phyloP scores from a whole-genome alignment of 306 rosid species.

The Prunus salicina region DNA sequence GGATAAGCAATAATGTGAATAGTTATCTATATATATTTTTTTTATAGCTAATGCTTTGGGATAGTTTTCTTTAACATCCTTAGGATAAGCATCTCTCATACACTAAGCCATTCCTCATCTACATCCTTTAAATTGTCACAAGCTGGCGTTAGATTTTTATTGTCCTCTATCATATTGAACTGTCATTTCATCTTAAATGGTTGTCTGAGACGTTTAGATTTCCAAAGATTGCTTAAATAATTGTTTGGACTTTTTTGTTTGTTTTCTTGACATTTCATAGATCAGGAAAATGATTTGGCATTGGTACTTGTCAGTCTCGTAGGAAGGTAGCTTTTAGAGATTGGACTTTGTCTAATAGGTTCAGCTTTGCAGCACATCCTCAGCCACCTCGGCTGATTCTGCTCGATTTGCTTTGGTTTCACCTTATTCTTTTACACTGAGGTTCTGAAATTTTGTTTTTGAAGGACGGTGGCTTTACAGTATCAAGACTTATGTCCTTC shows the following conservation, averaged over 20 bases:
- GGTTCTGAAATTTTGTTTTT: conserved; percentile 3
- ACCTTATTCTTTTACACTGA: background rate
- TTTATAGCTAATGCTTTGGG: background rate
- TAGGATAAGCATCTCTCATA: background rate
- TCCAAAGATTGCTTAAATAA: background rate
- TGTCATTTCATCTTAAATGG: background rate
- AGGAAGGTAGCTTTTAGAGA: background rate
- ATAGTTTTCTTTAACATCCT: background rate
- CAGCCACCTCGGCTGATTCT: background rate
- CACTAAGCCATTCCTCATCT: background rate
- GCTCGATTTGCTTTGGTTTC: background rate
- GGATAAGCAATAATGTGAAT: background rate
- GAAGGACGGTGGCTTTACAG: background rate
- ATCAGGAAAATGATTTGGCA: background rate
- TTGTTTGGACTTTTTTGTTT: background rate
- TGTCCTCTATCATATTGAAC: background rate
- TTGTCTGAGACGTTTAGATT: background rate
- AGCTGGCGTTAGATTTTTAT: background rate
- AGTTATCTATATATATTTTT: no score
- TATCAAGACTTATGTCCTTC: background rate
- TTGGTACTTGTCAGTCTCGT: background rate
- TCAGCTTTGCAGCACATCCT: background rate
- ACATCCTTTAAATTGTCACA: background rate
- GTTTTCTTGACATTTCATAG: background rate
- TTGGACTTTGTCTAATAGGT: background rate